phyloP scores from a whole-genome alignment of 2,329 filamentous ascomycete genomes.

The Botrytis squamosa region DNA sequence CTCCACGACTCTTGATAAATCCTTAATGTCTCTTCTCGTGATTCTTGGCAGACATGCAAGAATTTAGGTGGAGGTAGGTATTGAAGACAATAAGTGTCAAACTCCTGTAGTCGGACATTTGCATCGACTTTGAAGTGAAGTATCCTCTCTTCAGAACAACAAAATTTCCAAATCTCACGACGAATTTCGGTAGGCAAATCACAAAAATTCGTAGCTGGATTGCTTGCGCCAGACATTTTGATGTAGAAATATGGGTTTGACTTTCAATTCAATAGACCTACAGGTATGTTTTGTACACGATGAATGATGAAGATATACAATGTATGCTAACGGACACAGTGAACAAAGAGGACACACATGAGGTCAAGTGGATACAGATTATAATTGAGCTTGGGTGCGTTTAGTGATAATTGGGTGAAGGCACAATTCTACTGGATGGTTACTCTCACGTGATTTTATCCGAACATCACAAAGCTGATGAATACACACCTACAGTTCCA shows the following conservation, averaged over 20 bases:
- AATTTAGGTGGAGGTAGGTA: neutral
- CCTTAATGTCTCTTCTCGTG: neutral
- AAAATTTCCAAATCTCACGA: neutral
- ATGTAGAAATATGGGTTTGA: neutral
- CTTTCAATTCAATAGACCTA: neutral
- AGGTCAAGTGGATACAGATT: neutral
- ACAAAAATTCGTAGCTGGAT: neutral
- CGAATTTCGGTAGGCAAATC: neutral
- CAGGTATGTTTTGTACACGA: neutral
- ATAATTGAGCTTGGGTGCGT: fast-evolving
- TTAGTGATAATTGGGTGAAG: fast-evolving
- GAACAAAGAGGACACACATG: neutral
- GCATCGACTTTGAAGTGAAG: neutral
- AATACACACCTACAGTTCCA: neutral
- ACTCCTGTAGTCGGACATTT: neutral
- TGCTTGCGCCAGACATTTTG: neutral
- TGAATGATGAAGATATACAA: neutral
- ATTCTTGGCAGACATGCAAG: neutral
- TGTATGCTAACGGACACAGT: neutral
- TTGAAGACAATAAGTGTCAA: neutral
- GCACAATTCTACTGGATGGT: neutral
- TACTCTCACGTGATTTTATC: neutral
- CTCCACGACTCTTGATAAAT: neutral
- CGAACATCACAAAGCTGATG: fast-evolving
- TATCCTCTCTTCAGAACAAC: neutral